These are phyloP conservation scores for Naumovozyma baii DNA, from an alignment of 805 yeast species.

Conservation along the genomic window DNA sequence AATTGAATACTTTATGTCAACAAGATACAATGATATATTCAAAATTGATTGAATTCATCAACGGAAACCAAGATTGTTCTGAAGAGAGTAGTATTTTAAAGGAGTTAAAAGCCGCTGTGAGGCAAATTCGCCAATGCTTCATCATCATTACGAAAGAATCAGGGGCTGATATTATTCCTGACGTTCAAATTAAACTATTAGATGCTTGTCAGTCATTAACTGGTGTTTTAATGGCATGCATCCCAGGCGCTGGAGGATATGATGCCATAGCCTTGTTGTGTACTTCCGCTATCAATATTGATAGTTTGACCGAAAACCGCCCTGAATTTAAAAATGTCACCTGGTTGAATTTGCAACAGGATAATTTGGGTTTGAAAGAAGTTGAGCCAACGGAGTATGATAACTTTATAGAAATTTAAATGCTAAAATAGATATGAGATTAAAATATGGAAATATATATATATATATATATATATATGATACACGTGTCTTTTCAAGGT, in stretches of 20 bases:
- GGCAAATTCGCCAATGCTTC: constrained; percentile 46
- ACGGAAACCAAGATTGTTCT: neutral
- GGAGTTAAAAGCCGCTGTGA: constrained; percentile 37
- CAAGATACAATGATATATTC: constrained; percentile 32
- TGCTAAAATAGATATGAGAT: neutral
- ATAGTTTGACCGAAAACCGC: constrained; percentile 19
- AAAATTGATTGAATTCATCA: neutral
- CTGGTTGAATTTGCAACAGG: constrained; percentile 63
- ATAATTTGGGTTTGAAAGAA: constrained; percentile 45
- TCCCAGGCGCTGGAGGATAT: constrained; percentile 97
- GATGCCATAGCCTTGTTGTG: constrained; percentile 81
- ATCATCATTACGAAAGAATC: constrained; percentile 52
- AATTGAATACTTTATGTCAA: constrained; percentile 30
- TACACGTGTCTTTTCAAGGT: no score
- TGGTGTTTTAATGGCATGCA: constrained; percentile 92
- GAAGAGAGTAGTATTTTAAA: no score
- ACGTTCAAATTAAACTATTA: constrained; percentile 57
- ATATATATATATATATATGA: no score
- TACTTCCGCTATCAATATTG: constrained; percentile 35
- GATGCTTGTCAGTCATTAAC: constrained; percentile 44
- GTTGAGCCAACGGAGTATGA: constrained; percentile 33
- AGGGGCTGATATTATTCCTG: constrained; percentile 86
- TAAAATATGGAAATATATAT: no score
- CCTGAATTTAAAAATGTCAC: constrained; percentile 38
- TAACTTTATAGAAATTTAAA: constrained; percentile 5